phyloP scores from a whole-genome alignment of 2,329 filamentous ascomycete species.

The Tolypocladium inflatum region DNA sequence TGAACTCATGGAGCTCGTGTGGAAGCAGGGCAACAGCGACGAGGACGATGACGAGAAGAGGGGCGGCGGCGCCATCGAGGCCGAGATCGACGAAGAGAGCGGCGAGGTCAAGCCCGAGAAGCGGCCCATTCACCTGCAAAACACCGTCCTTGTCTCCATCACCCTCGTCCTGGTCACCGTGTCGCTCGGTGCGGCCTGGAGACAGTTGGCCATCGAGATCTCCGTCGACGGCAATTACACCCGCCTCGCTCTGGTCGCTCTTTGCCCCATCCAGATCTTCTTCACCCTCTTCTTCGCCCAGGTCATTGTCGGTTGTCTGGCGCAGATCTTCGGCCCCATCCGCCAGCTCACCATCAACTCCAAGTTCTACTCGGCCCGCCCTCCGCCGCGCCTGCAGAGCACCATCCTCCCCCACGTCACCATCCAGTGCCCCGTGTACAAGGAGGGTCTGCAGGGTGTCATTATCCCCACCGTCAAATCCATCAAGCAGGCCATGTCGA shows the following conservation, averaged over 20 bases:
- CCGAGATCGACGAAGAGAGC: constrained; percentile 62
- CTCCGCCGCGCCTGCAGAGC: constrained; percentile 51
- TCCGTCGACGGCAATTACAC: constrained; percentile 53
- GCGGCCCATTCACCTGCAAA: constrained; percentile 59
- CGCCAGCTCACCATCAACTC: constrained; percentile 66
- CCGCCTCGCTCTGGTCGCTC: constrained; percentile 53
- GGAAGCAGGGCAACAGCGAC: constrained; percentile 50
- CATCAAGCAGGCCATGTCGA: constrained; percentile 68
- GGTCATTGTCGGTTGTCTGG: constrained; percentile 66
- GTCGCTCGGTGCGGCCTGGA: constrained; percentile 60
- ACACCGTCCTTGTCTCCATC: constrained; percentile 57
- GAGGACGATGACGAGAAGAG: constrained; percentile 46
- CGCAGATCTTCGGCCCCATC: constrained; percentile 68
- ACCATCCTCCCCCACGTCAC: constrained; percentile 60
- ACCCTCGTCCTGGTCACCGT: constrained; percentile 57
- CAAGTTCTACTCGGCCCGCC: constrained; percentile 70
- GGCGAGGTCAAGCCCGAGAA: constrained; percentile 56
- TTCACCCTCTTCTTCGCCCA: constrained; percentile 77
- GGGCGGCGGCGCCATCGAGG: constrained; percentile 31
- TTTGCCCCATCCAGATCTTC: constrained; percentile 66
- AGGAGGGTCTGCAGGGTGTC: constrained; percentile 67
- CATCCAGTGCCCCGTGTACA: constrained; percentile 83
- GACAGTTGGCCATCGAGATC: constrained; percentile 59
- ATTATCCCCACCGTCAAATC: constrained; percentile 70
- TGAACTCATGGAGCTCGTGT: constrained; percentile 69